Evolutionary conservation across 2,329 filamentous ascomycete genomes (phyloP).

Genomic region (Triangularia setosa): DNA sequence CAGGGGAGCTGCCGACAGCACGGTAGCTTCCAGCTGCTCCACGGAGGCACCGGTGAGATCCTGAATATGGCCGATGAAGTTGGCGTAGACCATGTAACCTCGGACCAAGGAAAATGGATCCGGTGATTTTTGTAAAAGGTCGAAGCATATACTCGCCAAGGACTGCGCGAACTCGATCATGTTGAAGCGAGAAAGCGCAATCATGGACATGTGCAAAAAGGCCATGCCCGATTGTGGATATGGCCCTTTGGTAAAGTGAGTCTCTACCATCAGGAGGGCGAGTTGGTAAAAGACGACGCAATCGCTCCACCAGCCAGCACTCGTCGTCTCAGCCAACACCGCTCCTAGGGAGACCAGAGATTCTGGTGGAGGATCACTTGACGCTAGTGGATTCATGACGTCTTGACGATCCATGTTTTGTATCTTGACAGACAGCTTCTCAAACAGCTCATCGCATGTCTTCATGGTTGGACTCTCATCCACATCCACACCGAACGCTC

Average conservation of each 20-base stretch:
- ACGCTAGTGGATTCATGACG: conserved; percentile 41
- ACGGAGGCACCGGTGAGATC: conserved; percentile 57
- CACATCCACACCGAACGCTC: conserved; percentile 63
- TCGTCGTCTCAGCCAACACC: conserved; percentile 65
- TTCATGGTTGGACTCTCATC: conserved; percentile 66
- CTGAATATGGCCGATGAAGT: conserved; percentile 68
- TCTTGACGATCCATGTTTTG: conserved; percentile 51
- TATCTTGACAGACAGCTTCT: conserved; percentile 56
- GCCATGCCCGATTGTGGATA: conserved; percentile 67
- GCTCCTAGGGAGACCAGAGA: conserved; percentile 60
- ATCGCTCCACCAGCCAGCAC: conserved; percentile 71
- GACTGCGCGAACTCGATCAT: conserved; percentile 66
- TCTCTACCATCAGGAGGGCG: conserved; percentile 61
- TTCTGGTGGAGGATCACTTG: conserved; percentile 43
- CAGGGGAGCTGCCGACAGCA: conserved; percentile 62
- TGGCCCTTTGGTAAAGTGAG: conserved; percentile 59
- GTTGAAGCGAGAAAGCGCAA: conserved; percentile 66
- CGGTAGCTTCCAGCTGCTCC: conserved; percentile 58
- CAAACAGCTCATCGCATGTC: conserved; percentile 73
- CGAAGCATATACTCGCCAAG: conserved; percentile 58
- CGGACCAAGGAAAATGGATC: conserved; percentile 64
- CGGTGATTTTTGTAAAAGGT: conserved; percentile 59
- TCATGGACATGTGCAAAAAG: conserved; percentile 64
- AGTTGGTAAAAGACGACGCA: conserved; percentile 69
- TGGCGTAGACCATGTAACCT: conserved; percentile 64